These are phyloP conservation scores for Aspergillus olivimuriae DNA, from an alignment of 495 filamentous ascomycete species.

Conservation along the genomic window DNA sequence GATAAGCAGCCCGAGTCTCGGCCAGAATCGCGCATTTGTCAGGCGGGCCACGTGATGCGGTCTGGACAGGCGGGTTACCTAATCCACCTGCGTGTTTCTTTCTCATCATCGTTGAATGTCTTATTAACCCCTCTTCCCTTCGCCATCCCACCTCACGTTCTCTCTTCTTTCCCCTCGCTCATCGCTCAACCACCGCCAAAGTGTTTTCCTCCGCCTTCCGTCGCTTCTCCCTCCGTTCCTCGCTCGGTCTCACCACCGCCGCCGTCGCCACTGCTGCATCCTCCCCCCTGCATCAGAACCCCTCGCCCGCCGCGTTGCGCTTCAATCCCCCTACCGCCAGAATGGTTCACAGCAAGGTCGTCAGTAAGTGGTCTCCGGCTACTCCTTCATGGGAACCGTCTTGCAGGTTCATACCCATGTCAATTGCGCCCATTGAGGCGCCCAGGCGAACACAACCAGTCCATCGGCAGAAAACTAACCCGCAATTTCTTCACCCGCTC, in stretches of 20 bases:
- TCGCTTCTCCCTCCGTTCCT: conserved; percentile 52
- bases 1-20: conserved; percentile 9
- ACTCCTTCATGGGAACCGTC: neutral
- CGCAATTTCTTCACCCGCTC: no score
- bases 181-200: conserved; percentile 43
- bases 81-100: conserved; percentile 9
- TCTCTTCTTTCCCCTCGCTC: conserved; percentile 1
- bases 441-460: no score
- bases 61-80: neutral
- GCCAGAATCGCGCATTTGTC: no score
- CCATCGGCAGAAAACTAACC: no score
- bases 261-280: conserved; percentile 60
- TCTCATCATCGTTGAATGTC: neutral
- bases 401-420: no score
- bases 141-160: conserved; percentile 1
- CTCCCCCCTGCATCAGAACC: conserved; percentile 54
- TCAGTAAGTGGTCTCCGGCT: conserved; percentile 46
- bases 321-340: conserved; percentile 38
- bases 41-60: neutral
- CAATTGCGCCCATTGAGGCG: no score
- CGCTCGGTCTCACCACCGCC: conserved; percentile 52
- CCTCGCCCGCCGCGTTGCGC: conserved; percentile 38
- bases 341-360: conserved; percentile 77
- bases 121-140: conserved; percentile 1
- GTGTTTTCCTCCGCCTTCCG: conserved; percentile 80